Conservation (phyloP, 2,329 filamentous ascomycete species). For the Tolypocladium guangdongense region DNA sequence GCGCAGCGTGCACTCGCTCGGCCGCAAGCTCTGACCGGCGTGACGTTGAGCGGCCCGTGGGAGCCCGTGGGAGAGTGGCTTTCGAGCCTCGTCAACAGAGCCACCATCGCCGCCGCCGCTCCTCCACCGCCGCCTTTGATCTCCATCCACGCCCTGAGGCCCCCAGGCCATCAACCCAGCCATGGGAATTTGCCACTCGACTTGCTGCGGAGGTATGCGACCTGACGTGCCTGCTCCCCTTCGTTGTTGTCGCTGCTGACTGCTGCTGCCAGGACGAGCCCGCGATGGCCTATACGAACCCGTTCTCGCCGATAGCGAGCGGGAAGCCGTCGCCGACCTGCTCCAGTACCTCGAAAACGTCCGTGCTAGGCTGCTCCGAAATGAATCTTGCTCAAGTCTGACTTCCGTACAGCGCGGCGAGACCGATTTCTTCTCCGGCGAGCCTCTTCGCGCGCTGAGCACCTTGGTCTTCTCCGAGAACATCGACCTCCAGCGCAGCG, state of each 20-base stretch:
- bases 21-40: neutral
- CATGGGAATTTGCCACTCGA: conserved; percentile 53
- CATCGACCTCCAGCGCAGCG: conserved; percentile 93
- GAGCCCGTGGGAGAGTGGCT: too few species aligned
- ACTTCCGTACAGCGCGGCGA: conserved; percentile 62
- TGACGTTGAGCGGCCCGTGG: neutral
- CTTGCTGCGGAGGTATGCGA: conserved; percentile 41
- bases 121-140: neutral
- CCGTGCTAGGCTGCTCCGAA: conserved; percentile 20
- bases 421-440: conserved; percentile 96
- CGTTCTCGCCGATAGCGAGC: conserved; percentile 87
- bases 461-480: conserved; percentile 98
- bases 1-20: neutral
- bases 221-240: conserved; percentile 2
- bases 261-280: conserved; percentile 49
- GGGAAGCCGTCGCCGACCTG: conserved; percentile 91
- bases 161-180: conserved; percentile 13
- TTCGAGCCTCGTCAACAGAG: conserved; percentile 1
- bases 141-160: neutral
- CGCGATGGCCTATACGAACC: conserved; percentile 77
- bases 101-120: neutral
- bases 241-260: conserved; percentile 14
- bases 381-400: conserved; percentile 12
- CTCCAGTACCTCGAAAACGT: conserved; percentile 96
- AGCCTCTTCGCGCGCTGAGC: conserved; percentile 84